A percentile compares a stretch with the other conserved stretches of the same genome.
phyloP scores from a whole-genome alignment of 2,329 filamentous ascomycete genomes.

The Aspergillus ibericus region DNA sequence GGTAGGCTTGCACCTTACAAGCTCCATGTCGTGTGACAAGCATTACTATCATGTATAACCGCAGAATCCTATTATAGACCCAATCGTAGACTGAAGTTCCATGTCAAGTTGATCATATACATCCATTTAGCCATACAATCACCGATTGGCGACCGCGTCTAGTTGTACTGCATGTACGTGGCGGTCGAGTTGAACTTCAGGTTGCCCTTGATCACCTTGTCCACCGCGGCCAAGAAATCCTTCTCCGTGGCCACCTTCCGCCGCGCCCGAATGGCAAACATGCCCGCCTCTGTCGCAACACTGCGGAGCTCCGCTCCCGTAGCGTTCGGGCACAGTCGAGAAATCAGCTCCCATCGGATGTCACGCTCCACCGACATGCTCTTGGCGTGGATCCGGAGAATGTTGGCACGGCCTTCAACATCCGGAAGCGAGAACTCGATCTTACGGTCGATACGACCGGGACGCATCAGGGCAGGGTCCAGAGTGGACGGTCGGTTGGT shows the following conservation, averaged over 20 bases:
- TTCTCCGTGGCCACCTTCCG: constrained; percentile 99
- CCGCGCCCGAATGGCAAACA: constrained; percentile 93
- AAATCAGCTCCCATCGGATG: constrained; percentile 98
- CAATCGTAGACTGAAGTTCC: constrained; percentile 24
- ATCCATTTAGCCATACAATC: constrained; percentile 32
- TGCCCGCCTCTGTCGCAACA: constrained; percentile 96
- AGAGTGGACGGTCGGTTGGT: constrained; percentile 95
- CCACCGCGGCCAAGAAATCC: constrained; percentile 95
- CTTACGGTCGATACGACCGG: constrained; percentile 96
- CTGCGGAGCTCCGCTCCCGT: constrained; percentile 94
- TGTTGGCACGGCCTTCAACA: constrained; percentile 95
- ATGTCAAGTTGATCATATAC: constrained; percentile 36
- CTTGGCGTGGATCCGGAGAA: constrained; percentile 97
- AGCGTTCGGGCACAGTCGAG: constrained; percentile 91
- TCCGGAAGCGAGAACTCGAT: constrained; percentile 98
- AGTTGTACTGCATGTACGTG: constrained; percentile 99
- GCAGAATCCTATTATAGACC: constrained; percentile 10
- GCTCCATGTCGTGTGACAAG: not conserved
- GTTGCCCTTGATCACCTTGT: constrained; percentile 99
- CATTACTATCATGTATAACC: not conserved
- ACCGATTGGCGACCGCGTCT: constrained; percentile 41
- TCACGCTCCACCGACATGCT: constrained; percentile 99
- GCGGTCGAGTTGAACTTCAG: constrained; percentile 99
- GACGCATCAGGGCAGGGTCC: constrained; percentile 95
- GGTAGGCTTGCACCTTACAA: not conserved